These are phyloP conservation scores for Paramecium sexaurelia DNA, from an alignment of 73 alveolate species.

Conservation along the genomic window DNA sequence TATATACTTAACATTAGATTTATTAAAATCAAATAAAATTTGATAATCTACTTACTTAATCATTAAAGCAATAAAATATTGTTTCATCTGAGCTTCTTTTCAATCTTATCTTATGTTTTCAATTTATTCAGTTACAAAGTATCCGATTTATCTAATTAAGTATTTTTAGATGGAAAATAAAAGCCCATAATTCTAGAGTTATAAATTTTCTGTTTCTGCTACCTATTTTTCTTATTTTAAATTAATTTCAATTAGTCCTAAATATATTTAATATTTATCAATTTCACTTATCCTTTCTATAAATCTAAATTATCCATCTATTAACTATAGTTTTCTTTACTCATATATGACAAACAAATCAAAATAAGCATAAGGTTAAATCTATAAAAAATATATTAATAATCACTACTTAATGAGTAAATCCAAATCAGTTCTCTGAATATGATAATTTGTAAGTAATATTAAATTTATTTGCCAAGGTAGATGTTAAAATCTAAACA, in stretches of 20 bases:
- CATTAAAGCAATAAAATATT: conserved; percentile 94
- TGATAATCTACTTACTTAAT: conserved; percentile 87
- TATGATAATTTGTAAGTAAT: conserved; percentile 83
- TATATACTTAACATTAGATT: neutral
- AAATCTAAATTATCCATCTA: conserved; percentile 88
- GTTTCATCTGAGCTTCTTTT: conserved; percentile 89
- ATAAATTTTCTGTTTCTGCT: conserved; percentile 91
- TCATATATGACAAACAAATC: conserved; percentile 88
- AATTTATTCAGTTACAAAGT: conserved; percentile 87
- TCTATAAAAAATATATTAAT: conserved; percentile 64
- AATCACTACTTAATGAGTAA: conserved; percentile 80
- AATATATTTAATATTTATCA: conserved; percentile 83
- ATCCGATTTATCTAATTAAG: conserved; percentile 80
- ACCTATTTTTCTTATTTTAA: conserved; percentile 78
- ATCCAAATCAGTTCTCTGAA: conserved; percentile 81
- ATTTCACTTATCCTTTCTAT: conserved; percentile 91
- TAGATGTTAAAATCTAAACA: conserved; percentile 91
- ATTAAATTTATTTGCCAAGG: conserved; percentile 91
- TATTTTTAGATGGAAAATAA: conserved; percentile 93
- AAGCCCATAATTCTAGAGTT: conserved; percentile 85
- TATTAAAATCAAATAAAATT: neutral
- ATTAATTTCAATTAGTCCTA: conserved; percentile 6
- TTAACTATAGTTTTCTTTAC: conserved; percentile 85
- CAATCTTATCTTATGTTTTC: conserved; percentile 88
- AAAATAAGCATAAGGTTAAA: conserved; percentile 81